Evolutionary conservation across 2,329 filamentous ascomycete species (phyloP).

Genomic region (Pseudocercospora fijiensis): DNA sequence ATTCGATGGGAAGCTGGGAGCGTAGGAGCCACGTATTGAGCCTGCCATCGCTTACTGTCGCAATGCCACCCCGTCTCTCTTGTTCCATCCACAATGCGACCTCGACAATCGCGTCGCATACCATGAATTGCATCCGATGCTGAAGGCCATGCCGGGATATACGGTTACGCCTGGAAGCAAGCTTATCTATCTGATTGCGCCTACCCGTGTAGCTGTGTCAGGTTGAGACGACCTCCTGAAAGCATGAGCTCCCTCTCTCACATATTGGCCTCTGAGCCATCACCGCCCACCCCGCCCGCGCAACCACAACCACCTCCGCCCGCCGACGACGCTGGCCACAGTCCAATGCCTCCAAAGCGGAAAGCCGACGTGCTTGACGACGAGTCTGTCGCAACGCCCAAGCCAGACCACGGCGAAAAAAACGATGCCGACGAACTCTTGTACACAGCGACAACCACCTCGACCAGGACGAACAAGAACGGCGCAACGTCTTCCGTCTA

Average conservation of each 20-base stretch:
- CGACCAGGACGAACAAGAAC: conserved; percentile 61
- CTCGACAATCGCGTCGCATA: not conserved
- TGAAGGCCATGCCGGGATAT: not conserved
- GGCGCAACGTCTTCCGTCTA: conserved; percentile 66
- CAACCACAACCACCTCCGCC: conserved; percentile 18
- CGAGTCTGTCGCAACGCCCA: conserved; percentile 17
- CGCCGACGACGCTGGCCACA: conserved; percentile 7
- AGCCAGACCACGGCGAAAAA: conserved; percentile 13
- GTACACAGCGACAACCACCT: conserved; percentile 52
- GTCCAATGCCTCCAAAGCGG: conserved; percentile 26
- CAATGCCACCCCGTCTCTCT: not conserved
- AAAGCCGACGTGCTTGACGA: conserved; percentile 25
- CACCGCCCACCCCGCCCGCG: conserved; percentile 9
- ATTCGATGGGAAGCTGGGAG: not conserved
- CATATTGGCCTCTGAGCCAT: conserved; percentile 13
- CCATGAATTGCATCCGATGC: not conserved
- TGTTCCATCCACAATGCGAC: not conserved
- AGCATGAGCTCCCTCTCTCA: conserved; percentile 19
- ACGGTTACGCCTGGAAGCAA: not conserved
- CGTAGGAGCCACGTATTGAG: not conserved
- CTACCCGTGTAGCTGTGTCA: not conserved
- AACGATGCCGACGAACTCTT: conserved; percentile 28
- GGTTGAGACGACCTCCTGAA: not conserved
- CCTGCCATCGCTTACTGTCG: not conserved
- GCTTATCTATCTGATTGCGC: not conserved